Conservation (phyloP, 192 early-diverging fungal species). For the Dispira parvispora region DNA sequence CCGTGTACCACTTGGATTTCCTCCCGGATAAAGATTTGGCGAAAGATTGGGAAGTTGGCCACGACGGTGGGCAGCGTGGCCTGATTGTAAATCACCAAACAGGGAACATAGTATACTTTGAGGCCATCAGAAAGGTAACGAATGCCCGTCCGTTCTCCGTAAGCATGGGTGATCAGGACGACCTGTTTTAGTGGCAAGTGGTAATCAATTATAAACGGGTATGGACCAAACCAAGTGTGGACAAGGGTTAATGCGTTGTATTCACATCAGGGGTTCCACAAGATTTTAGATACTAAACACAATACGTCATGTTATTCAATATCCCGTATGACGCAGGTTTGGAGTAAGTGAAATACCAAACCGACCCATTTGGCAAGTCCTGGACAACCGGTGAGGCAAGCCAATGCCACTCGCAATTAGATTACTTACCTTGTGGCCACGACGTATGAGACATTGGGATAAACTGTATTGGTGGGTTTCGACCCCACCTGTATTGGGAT, state of each 20-base stretch:
- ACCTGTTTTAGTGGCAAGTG: conserved; percentile 25
- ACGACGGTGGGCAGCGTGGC: conserved; percentile 84
- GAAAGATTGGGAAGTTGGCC: conserved; percentile 79
- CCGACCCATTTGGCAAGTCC: too few species aligned
- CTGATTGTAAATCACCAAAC: conserved; percentile 65
- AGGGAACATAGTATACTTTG: conserved; percentile 91
- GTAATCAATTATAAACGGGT: too few species aligned
- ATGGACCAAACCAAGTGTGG: too few species aligned
- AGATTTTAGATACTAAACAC: too few species aligned
- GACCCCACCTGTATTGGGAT: conserved; percentile 91
- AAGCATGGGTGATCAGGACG: conserved; percentile 84
- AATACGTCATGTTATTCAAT: too few species aligned
- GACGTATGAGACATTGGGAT: conserved; percentile 69
- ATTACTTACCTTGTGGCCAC: conserved; percentile 70
- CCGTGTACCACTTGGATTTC: conserved; percentile 91
- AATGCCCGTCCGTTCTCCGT: conserved; percentile 64
- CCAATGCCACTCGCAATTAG: too few species aligned
- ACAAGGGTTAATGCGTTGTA: too few species aligned
- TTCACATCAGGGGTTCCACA: too few species aligned
- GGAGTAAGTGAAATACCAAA: too few species aligned
- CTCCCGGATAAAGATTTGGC: conserved; percentile 82
- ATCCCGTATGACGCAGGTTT: too few species aligned
- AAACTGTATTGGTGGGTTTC: conserved; percentile 88
- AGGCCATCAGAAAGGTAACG: conserved; percentile 82
- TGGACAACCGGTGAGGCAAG: too few species aligned